Base-by-base conservation (phyloP, 805 yeast species). In the Candida caryicola region DNA sequence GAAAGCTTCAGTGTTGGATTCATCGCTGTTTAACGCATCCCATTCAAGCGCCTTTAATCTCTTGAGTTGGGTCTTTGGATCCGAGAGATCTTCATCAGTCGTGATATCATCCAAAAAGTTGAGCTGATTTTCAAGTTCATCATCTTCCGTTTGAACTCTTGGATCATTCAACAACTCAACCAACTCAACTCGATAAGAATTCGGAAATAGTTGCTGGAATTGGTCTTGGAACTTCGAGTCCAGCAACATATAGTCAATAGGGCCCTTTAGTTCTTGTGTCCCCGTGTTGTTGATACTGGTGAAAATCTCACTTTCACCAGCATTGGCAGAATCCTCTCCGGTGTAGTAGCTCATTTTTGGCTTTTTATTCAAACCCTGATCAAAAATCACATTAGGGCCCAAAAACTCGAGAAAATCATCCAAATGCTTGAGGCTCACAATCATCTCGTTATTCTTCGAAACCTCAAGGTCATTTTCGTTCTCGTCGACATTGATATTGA, bases 331-430 rank as follows among this genome's bases (percentile, higher is more conserved):
- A 6, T 14, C 23, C 9, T n/a, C 28, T 4, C 33, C 45, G 13
- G 23, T 30, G 29, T 37, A 53, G 10, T 41, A 33, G 6, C 34
- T 41, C 23, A 54, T 36, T 18, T 41, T 44, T 6, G 51, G 29
- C 5, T 31, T 40, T 8, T 35, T 37, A 17, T 50, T 52, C 31
- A 57, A 46, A 1, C 71, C 72, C 33, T 54, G 41, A 38, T 66
- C 72, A 43, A 59, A 69, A 4, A 67, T 54, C 29, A 67, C 57
- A 35, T 66, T 67, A 3, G 74, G 71, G 15, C 64, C 69, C 23
- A 74, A 62, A 55, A 61, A 69, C 21, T 54, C 59, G 23, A 68
- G 51, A 21, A 64, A 58, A 27, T 60, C 67, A 31, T 62, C 59
- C 29, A 69, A 45, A 35, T 61, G 44, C 4, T 49, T 52, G 4